A percentile compares a stretch with the other conserved stretches of the same genome.
Evolutionary conservation across 2,329 filamentous ascomycete genomes (phyloP).

Genomic region (Sporothrix variecibatus): DNA sequence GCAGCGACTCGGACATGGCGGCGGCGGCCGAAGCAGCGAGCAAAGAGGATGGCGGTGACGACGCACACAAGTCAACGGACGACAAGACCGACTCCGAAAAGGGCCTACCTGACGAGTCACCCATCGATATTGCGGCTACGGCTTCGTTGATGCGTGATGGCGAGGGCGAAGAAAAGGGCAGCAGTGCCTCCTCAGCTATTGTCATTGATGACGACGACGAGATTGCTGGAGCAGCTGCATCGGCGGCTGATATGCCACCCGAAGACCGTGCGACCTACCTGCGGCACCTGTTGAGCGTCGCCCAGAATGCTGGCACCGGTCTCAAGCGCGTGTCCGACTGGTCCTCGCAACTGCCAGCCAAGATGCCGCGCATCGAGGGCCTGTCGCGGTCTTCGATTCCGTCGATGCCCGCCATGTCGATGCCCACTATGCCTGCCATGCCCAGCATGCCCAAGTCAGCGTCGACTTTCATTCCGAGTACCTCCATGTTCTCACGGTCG

Average conservation of each 20-base stretch:
- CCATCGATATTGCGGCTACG: conserved; percentile 55
- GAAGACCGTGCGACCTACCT: conserved; percentile 47
- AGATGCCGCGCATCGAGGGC: conserved; percentile 42
- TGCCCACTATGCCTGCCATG: conserved; percentile 15
- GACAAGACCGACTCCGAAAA: conserved; percentile 28
- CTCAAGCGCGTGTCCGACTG: conserved; percentile 37
- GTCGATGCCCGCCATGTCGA: conserved; percentile 35
- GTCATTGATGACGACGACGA: conserved; percentile 39
- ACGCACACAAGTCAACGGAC: neutral
- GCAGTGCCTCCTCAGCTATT: neutral
- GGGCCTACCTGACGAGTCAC: conserved; percentile 48
- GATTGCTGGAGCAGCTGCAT: conserved; percentile 32
- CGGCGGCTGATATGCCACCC: conserved; percentile 11
- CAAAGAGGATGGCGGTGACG: neutral
- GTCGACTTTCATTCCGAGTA: neutral
- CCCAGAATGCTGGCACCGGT: conserved; percentile 51
- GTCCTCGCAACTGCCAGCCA: conserved; percentile 48
- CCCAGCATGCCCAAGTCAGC: conserved; percentile 28
- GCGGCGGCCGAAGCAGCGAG: neutral
- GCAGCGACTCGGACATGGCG: neutral
- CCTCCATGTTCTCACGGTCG: conserved; percentile 5
- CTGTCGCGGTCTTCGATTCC: conserved; percentile 38
- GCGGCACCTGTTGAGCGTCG: conserved; percentile 52
- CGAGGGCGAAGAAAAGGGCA: neutral
- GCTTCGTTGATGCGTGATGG: conserved; percentile 42